Evolutionary conservation across 148 eudicot genomes (phyloP), one percentile per base, ranked within the genome.

Genomic region (Camellia sinensis): DNA sequence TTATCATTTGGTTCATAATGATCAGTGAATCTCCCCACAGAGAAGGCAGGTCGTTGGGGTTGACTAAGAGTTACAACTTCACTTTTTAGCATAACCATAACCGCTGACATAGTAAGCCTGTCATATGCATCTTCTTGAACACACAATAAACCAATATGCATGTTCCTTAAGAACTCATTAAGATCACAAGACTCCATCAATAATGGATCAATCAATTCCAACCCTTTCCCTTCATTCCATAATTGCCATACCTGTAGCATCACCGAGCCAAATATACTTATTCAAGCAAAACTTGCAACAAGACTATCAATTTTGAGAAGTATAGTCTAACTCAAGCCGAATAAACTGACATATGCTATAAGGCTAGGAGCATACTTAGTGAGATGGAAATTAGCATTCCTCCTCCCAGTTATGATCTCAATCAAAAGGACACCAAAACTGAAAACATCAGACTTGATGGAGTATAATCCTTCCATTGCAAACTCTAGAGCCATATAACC

Each of bases 401-500:
- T 87, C 40, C 54, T 82, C 29, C 90, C 90, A 37, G 83, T 83
- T 6, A 87, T 78, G 13, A 85, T 71, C 71, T 87, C 86, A 17
- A 85, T 65, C 79, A 87, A 50, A 9, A 87, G 63, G 9, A 87
- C 82, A 13, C 87, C 87, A 72, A 87, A 87, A 74, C 89, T 87
- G 67, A 82, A 85, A 41, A 85, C 86, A 78, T 85, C 89, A 3
- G 87, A 87, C 59, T 85, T 87, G 13, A 85, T 53, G 11, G 87
- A 85, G 60, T 78, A 87, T 9, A 80, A 29, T 12, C 89, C 86
- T 41, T 79, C 81, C 87, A 83, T 85, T 9, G 86, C 89, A 76
- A 73, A 87, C 67, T 87, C 89, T 8, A 86, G 89, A 67, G 89
- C 81, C 84, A 87, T 85, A 40, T 87, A 87, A 44, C 89, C 89